A percentile compares a stretch with the other conserved stretches of the same genome.
These are phyloP conservation scores for Fistulifera solaris DNA, from an alignment of 108 stramenopile genomes.

Conservation along the genomic window DNA sequence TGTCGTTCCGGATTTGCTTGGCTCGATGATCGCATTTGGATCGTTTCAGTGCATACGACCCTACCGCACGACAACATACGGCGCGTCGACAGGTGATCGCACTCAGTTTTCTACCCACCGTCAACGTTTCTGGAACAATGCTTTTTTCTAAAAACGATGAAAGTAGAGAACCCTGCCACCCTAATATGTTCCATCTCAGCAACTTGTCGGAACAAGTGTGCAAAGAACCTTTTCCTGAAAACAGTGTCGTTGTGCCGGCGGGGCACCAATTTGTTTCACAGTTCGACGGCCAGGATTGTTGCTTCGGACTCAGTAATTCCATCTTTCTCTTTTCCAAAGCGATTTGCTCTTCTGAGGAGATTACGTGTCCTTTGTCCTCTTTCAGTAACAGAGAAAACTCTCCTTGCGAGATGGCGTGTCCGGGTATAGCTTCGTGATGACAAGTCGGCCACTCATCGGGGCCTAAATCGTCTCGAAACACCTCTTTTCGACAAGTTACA, in stretches of 20 bases:
- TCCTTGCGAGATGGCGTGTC: slow-evolving; percentile 55
- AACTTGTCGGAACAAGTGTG: slow-evolving; percentile 78
- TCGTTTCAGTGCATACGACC: background rate
- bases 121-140: slow-evolving; percentile 35
- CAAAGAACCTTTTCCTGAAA: slow-evolving; percentile 27
- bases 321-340: background rate
- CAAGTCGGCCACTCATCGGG: slow-evolving; percentile 65
- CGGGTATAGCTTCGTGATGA: slow-evolving; percentile 39
- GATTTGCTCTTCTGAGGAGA: background rate
- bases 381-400: slow-evolving; percentile 73
- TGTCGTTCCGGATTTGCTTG: background rate
- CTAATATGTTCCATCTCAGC: slow-evolving; percentile 73
- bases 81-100: slow-evolving; percentile 57
- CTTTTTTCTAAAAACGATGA: slow-evolving; percentile 43
- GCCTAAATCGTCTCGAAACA: slow-evolving; percentile 46
- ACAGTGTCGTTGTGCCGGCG: slow-evolving; percentile 62
- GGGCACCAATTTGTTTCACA: slow-evolving; percentile 72
- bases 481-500: slow-evolving; percentile 67
- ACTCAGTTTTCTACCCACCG: slow-evolving; percentile 75
- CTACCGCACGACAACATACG: slow-evolving; percentile 57
- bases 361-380: slow-evolving; percentile 27
- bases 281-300: slow-evolving; percentile 58
- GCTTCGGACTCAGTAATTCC: background rate
- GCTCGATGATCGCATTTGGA: background rate
- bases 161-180: slow-evolving; percentile 70